These are phyloP conservation scores for Alternaria angustiovoidea DNA, from an alignment of 2,329 filamentous ascomycete species.

Conservation along the genomic window DNA sequence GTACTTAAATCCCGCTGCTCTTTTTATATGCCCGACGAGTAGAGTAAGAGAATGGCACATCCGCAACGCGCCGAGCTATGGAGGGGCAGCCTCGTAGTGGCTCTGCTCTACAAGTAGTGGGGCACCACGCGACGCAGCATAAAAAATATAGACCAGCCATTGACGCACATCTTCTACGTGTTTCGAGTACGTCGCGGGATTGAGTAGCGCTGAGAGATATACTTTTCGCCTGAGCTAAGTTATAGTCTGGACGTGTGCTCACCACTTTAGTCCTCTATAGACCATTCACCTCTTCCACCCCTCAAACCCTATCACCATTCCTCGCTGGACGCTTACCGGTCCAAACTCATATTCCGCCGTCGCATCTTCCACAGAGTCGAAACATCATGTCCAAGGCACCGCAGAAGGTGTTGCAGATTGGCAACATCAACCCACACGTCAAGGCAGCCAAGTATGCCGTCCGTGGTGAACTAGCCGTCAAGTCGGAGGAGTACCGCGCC, in stretches of 20 bases:
- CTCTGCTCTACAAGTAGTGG: conserved; percentile 29
- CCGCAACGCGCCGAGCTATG: conserved; percentile 21
- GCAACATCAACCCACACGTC: conserved; percentile 93
- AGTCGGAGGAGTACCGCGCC: conserved; percentile 88
- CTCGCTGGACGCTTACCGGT: conserved; percentile 4
- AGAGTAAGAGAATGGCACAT: not conserved
- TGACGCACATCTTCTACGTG: conserved; percentile 21
- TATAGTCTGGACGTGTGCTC: conserved; percentile 24
- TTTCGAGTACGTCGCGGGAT: conserved; percentile 23
- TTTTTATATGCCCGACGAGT: conserved; percentile 4
- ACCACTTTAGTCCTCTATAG: conserved; percentile 21
- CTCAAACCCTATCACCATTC: conserved; percentile 4
- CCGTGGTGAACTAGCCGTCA: conserved; percentile 91
- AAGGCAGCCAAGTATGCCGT: conserved; percentile 93
- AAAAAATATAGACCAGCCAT: conserved; percentile 37
- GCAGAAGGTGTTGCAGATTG: conserved; percentile 67
- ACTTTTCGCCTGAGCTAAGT: conserved; percentile 15
- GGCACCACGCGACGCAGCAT: conserved; percentile 35
- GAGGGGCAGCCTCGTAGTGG: conserved; percentile 17
- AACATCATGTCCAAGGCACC: conserved; percentile 56
- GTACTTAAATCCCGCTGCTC: conserved; percentile 34
- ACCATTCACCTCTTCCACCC: conserved; percentile 12
- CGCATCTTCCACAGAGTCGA: conserved; percentile 14
- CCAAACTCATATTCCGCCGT: conserved; percentile 4
- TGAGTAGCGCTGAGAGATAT: conserved; percentile 14